Conservation (phyloP, 1,284 basidiomycete species). For the Apiotrichum domesticum region DNA sequence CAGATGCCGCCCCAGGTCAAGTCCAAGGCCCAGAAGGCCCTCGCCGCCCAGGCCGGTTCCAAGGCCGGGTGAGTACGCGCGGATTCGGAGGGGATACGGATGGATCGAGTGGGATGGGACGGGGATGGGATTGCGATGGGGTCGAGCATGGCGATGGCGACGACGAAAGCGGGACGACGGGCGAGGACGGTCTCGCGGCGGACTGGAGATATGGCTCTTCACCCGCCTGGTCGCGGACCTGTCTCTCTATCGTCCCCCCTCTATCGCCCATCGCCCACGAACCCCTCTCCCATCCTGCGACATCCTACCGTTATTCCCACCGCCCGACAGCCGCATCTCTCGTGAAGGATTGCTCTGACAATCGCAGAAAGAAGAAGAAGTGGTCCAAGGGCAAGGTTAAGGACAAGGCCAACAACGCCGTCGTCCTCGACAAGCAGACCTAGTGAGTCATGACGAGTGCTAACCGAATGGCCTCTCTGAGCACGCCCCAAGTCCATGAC, state of each 20-base stretch:
- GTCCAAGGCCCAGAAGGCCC: slow-evolving; percentile 48
- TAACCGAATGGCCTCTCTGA: not conserved
- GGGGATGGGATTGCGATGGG: not conserved
- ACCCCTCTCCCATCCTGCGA: no score
- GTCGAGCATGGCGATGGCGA: no score
- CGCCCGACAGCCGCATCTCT: not conserved
- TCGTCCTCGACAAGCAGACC: slow-evolving; percentile 77
- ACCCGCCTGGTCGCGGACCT: no score
- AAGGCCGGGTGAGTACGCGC: slow-evolving; percentile 45
- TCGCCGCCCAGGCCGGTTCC: slow-evolving; percentile 48
- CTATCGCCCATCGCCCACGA: no score
- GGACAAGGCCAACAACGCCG: slow-evolving; percentile 88
- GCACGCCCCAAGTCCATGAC: not conserved
- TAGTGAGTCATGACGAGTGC: slow-evolving; percentile 34
- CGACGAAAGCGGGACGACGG: no score
- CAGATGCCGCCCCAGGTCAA: slow-evolving; percentile 43
- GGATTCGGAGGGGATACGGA: no score
- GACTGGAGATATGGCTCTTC: no score
- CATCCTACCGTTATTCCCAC: no score
- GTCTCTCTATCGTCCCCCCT: no score
- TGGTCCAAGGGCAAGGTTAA: slow-evolving; percentile 99
- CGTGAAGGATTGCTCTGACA: slow-evolving; percentile 4
- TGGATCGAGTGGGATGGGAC: not conserved
- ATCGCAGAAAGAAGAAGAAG: slow-evolving; percentile 88
- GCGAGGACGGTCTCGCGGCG: no score